Evolutionary conservation across 1,139 yeast genomes (phyloP), one percentile per base, ranked within the genome.

Genomic region (Blastobotrys aristatus): DNA sequence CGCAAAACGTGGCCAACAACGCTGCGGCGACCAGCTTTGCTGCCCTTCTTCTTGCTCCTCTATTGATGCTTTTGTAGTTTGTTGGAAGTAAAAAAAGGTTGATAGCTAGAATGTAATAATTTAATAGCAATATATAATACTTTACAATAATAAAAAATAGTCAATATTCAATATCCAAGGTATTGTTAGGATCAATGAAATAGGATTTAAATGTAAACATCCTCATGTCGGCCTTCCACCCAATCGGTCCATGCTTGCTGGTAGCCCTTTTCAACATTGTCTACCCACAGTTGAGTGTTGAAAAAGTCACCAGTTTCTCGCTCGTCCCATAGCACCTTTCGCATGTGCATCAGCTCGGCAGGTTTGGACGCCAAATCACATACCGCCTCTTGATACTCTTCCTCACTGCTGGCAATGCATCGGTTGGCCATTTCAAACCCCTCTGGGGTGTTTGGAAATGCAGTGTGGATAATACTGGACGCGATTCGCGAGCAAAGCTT

Each of bases 401-500:
- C 48, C 21, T 61, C 65, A 1, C 61, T 53, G 2, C 46, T 4
- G 6, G 59, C 65, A 18, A 64, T 50, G 14, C 65, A 53, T 26
- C 52, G 43, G 2, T 40, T 24, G 10, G 55, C 57, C 49, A 60
- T 54, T 10, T 14, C 40, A 2, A 40, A 42, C n/a, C 60, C 57
- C 30, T 41, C 48, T 1, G 43, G 35, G 1, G 52, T 50, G 17
- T 48, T 52, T 0, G 64, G 61, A 17, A 57, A 45, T 3, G 63
- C 60, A 1, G 66, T 63, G 11, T 54, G 35, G 10, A 65, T 52
- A 10, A 65, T 54, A 2, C 68, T 62, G 7, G 67, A 57, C 7
- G 66, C 61, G 10, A 65, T 61, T 10, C 69, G 53, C 26, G 67
- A 62, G 34, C 68, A 64, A 55, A 65, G 58, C 48, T 65, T 65